phyloP scores from a whole-genome alignment of 345 rosid species.

The Acer saccharum region DNA sequence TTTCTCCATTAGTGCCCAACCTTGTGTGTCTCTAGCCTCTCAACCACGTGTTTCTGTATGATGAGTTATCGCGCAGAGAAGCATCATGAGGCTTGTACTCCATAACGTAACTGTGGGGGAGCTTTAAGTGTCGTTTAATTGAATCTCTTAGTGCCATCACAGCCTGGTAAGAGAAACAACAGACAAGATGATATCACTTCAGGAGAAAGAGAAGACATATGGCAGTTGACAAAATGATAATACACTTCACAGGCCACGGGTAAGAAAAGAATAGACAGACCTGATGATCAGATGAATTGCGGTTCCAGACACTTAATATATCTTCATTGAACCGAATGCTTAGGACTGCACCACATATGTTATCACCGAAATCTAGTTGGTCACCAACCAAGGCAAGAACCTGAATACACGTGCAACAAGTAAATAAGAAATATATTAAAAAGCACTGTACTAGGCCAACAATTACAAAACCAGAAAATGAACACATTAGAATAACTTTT shows the following conservation, averaged over 20 bases:
- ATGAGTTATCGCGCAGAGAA: constrained; percentile 87
- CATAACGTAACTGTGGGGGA: constrained; percentile 90
- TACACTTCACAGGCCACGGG: not conserved
- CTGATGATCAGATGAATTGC: constrained; percentile 92
- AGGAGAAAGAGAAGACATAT: not conserved
- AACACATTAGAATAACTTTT: not conserved
- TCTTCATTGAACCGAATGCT: constrained; percentile 95
- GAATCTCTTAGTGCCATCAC: constrained; percentile 90
- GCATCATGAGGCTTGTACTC: constrained; percentile 98
- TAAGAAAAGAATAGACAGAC: constrained; percentile 29
- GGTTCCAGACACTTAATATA: constrained; percentile 90
- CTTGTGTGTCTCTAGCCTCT: constrained; percentile 56
- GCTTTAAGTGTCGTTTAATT: constrained; percentile 85
- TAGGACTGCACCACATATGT: constrained; percentile 90
- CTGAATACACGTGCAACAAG: constrained; percentile 36
- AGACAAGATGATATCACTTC: not conserved
- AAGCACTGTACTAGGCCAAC: not conserved
- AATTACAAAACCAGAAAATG: not conserved
- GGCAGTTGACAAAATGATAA: not conserved
- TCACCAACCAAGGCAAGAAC: constrained; percentile 92
- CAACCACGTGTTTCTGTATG: constrained; percentile 95
- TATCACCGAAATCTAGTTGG: constrained; percentile 81
- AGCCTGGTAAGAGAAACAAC: constrained; percentile 46
- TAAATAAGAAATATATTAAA: not conserved
- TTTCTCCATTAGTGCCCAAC: not conserved